Base-by-base conservation (phyloP, 495 filamentous ascomycete genomes). In the Aspergillus indologenus region DNA sequence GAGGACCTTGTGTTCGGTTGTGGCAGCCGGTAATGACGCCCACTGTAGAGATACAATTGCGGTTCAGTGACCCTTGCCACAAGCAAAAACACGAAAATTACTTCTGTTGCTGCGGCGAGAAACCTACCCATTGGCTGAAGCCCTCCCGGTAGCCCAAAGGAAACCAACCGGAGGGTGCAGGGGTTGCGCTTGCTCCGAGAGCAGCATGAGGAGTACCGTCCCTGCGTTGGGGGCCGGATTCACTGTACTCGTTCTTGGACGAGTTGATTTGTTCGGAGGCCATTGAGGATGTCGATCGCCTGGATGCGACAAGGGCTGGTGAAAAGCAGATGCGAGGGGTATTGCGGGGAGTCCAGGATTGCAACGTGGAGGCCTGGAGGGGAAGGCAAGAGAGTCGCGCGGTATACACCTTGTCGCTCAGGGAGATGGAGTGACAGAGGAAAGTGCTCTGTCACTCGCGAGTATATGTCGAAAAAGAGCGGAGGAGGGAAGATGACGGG, bases 131-230 rank as follows among this genome's bases (percentile, higher is more conserved):
- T 82, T 98, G 95, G 54, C 77, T 84, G 57, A 94, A 89, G 14
- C 89, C 93, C 53, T 96, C 93, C 64, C 91, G 91, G 75, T 95
- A 96, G 22, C 91, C 88, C 21, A 98, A 74, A 3, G 94, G 91
- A 64, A 98, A 97, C 69, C 82, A 86, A 17, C 57, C 68, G 64
- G 56, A 67, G 48, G 73, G 59, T 2, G 66, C 52, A 8, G 71
- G 68, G 23, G 70, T 68, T 29, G 68, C 75, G 51, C 66, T 71
- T 61, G 67, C 74, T 59, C 72, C 80, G 70, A 56, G 74, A 63
- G 68, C 80, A 45, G 73, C 69, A 56, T 75, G 68, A 18, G 73
- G 72, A 21, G 62, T 65, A 24, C 59, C 53, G 21, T 69, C 60
- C 43, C 34, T 40, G 5, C 52, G 62, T 12, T 45, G 40, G 12